Base-by-base conservation (phyloP, 257 asterid species). In the Solanum phureja region DNA sequence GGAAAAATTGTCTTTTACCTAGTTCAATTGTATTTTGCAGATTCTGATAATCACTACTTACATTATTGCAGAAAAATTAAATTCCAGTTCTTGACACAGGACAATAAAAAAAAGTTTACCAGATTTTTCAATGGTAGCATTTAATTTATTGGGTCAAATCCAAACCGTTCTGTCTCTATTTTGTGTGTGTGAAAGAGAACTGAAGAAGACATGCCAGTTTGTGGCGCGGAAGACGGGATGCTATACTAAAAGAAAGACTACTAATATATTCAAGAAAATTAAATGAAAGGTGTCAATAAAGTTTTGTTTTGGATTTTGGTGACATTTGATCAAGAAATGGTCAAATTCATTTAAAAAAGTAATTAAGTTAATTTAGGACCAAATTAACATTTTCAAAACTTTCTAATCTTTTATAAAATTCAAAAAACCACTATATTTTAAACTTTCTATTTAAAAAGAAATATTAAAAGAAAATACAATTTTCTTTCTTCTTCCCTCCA, bases 121-220 rank as follows among this genome's bases (percentile, higher is more conserved):
- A 92, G 93, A 92, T 86, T 92, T 92, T 92, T 91, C 93, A 93
- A 89, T 92, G 91, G 87, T 72, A 23, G 91, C 95, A 94, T 93
- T 94, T 24, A 83, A 94, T 90, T 91, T 90, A 92, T 85, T 86
- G 92, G 95, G 94, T 92, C 98, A 92, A 90, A 84, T 87, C 77
- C 84, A 89, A 84, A 34, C 87, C 60, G 18, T 42, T 35, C 18
- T 62, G 24, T 42, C 77, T 77, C 29, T 24, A 23, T 12, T 40
- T 24, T 40, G 23, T 40, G 60, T 40, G 60, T n/a, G 60, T 76
- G 84, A 24, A 24, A n/a, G 35, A 7, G 35, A 77, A 33, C 1
- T 8, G 37, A 77, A 23, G 46, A 77, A 77, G 37, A 76, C 83
- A 38, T 40, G 84, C 38, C 84, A 77, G 64, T 79, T 79, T 79